These are phyloP conservation scores for Trypanosoma avium DNA, from an alignment of 208 protist genomes.

Conservation along the genomic window DNA sequence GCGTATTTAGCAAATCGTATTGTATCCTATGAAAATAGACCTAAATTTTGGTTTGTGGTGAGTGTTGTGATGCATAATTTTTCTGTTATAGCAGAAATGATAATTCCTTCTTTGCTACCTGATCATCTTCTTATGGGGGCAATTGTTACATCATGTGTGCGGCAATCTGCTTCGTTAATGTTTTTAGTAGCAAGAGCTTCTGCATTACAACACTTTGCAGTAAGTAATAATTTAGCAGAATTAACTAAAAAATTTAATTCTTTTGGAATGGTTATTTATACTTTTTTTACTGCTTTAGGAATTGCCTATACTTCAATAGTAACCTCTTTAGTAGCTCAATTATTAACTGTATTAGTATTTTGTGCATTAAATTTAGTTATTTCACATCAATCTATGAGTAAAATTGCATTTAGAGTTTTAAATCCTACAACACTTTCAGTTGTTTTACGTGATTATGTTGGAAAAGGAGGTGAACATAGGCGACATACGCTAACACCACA, in stretches of 20 bases:
- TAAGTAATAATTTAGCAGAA: constrained; percentile 78
- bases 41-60: constrained; percentile 89
- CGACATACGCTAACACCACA: constrained; percentile 42
- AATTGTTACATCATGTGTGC: constrained; percentile 71
- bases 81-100: constrained; percentile 79
- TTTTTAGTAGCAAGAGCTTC: constrained; percentile 78
- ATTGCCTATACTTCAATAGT: constrained; percentile 74
- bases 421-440: constrained; percentile 72
- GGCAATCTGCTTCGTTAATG: constrained; percentile 83
- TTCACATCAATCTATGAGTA: constrained; percentile 60
- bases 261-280: constrained; percentile 83
- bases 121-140: constrained; percentile 69
- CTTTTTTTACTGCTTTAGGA: constrained; percentile 63
- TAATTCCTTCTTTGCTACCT: constrained; percentile 61
- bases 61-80: constrained; percentile 78
- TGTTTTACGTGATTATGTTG: constrained; percentile 49
- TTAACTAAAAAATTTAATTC: constrained; percentile 91
- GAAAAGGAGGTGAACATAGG: constrained; percentile 22
- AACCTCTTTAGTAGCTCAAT: constrained; percentile 65
- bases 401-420: constrained; percentile 73
- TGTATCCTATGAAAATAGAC: constrained; percentile 84
- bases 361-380: constrained; percentile 63
- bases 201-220: constrained; percentile 81
- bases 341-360: constrained; percentile 65
- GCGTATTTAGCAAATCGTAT: constrained; percentile 85